Percentiles rank a stretch among this genome's conserved stretches.
These are phyloP conservation scores for Mortierella antarctica DNA, from an alignment of 192 early-diverging fungal genomes.

Conservation along the genomic window DNA sequence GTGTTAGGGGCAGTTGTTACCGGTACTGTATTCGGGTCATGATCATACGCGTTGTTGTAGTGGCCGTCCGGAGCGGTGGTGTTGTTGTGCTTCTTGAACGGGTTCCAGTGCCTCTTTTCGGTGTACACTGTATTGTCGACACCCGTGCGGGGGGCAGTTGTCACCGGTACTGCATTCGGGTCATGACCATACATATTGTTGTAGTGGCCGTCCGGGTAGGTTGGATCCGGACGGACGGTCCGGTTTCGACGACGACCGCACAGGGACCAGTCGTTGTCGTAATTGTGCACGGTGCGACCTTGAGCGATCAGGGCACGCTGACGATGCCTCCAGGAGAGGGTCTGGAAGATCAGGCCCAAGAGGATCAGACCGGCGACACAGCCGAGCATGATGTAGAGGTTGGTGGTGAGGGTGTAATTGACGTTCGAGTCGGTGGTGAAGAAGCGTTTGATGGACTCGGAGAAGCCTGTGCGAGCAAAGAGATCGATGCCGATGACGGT, in stretches of 20 bases:
- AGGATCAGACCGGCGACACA: conserved; percentile 17
- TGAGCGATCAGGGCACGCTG: conserved; percentile 5
- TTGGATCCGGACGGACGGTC: conserved; percentile 29
- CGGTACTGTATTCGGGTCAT: background rate
- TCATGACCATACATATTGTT: background rate
- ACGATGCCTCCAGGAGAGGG: conserved; percentile 12
- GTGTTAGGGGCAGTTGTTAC: background rate
- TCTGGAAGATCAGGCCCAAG: conserved; percentile 10
- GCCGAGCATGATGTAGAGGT: conserved; percentile 47
- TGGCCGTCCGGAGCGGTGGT: background rate
- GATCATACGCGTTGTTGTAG: background rate
- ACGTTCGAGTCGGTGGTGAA: conserved; percentile 13
- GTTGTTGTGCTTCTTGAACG: conserved; percentile 30
- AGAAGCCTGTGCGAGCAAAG: conserved; percentile 37
- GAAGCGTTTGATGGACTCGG: conserved; percentile 24
- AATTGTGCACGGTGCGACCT: conserved; percentile 16
- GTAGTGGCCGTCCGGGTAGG: conserved; percentile 21
- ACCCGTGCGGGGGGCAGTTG: background rate
- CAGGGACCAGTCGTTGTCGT: conserved; percentile 17
- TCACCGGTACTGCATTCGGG: background rate
- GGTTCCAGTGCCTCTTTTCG: conserved; percentile 45
- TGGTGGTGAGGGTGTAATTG: conserved; percentile 21
- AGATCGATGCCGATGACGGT: conserved; percentile 32
- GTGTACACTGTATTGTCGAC: background rate
- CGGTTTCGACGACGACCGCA: background rate